phyloP scores from a whole-genome alignment of 2,329 filamentous ascomycete species.

The Hyphodiscus sp. region DNA sequence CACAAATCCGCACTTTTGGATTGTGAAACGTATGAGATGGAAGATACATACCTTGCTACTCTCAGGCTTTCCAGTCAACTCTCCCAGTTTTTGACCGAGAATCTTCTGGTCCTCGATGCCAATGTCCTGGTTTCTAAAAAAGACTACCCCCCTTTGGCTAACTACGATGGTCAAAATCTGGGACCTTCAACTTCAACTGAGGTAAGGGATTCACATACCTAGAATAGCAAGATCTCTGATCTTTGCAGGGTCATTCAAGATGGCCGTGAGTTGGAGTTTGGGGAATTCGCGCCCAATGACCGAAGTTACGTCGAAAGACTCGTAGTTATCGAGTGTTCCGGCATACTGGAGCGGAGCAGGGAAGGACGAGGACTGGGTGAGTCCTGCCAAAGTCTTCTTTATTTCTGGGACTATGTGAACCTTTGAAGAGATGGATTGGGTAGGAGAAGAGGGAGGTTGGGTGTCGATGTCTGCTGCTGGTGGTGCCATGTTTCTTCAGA shows the following conservation, averaged over 20 bases:
- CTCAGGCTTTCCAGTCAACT: conserved; percentile 33
- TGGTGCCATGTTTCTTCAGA: no score
- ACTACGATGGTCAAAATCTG: conserved; percentile 23
- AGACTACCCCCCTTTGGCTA: conserved; percentile 43
- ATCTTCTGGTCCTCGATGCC: conserved; percentile 39
- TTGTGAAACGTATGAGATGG: conserved; percentile 14
- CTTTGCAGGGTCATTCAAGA: conserved; percentile 28
- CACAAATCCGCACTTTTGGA: no score
- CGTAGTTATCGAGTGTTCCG: conserved; percentile 20
- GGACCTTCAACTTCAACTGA: no score
- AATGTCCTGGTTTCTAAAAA: conserved; percentile 43
- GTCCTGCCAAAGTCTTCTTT: no score
- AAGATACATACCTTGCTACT: conserved; percentile 9
- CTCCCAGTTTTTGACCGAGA: conserved; percentile 38
- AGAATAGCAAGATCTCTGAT: conserved; percentile 29
- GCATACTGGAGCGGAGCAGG: conserved; percentile 23
- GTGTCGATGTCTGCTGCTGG: no score
- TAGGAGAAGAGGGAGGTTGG: no score
- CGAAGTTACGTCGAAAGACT: conserved; percentile 32
- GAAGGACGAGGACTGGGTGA: no score
- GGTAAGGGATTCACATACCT: no score
- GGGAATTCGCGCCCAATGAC: conserved; percentile 37
- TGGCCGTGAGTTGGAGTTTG: conserved; percentile 32
- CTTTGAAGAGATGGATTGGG: no score
- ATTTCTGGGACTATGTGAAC: no score